A percentile compares a stretch with the other conserved stretches of the same genome.
phyloP scores from a whole-genome alignment of 108 stramenopile species.

The Stephanodiscus triporus region DNA sequence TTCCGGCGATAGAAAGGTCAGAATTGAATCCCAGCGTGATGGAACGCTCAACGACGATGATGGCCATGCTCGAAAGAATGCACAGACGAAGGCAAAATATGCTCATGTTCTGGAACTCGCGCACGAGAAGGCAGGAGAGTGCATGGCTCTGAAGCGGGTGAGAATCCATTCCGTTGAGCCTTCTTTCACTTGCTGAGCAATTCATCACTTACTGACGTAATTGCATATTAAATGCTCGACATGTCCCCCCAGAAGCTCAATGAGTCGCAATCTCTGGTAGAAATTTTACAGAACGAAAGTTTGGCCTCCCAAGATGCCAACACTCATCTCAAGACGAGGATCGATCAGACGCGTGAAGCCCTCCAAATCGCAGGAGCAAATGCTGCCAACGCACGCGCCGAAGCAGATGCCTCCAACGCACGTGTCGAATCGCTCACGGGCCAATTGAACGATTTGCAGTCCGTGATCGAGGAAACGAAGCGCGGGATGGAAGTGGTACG shows the following conservation, averaged over 20 bases:
- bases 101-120: conserved; percentile 43
- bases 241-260: conserved; percentile 51
- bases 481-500: conserved; percentile 47
- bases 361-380: conserved; percentile 59
- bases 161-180: conserved; percentile 19
- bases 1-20: background rate
- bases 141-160: conserved; percentile 56
- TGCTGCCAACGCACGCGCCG: conserved; percentile 67
- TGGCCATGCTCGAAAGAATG: background rate
- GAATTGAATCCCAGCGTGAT: background rate
- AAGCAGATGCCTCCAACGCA: conserved; percentile 75
- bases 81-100: conserved; percentile 8
- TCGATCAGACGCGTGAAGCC: conserved; percentile 63
- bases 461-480: conserved; percentile 62
- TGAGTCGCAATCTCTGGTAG: conserved; percentile 52
- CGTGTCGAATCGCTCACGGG: conserved; percentile 52
- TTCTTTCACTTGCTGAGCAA: conserved; percentile 4
- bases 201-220: background rate
- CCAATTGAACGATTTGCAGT: conserved; percentile 55
- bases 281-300: conserved; percentile 53
- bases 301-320: conserved; percentile 48
- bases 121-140: conserved; percentile 54
- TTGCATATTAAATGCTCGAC: background rate
- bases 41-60: conserved; percentile 15
- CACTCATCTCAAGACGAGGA: conserved; percentile 43